Evolutionary conservation across 768 basidiomycete species (phyloP), one percentile per base, ranked within the genome.

Genomic region (Lactarius vividus): DNA sequence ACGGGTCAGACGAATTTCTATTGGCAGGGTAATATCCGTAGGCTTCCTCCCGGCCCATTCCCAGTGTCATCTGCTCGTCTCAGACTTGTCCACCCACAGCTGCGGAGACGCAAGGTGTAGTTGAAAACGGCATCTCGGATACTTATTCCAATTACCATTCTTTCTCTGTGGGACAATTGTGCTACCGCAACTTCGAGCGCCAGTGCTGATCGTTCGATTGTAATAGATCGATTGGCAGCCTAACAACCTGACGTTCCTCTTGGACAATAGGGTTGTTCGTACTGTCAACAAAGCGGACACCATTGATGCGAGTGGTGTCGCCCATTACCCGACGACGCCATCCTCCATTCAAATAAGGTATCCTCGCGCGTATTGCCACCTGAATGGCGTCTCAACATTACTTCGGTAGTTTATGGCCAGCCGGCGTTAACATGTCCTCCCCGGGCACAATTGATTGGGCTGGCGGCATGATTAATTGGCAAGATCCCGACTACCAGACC

Each of bases 401-500:
- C 42, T 31, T 31, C 28, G 20, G 5, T 55, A 80, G 88, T 67
- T 70, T 94, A 61, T 94, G 92, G 92, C 88, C 92, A n/a, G 88
- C 89, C 7, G 93, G 92, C 37, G 87, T 91, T 72, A 63, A 79
- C 44, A 72, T 80, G 10, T 81, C 79, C 39, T 79, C 91, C 9
- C 76, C 78, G 57, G 93, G 93, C 29, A 93, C 89, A 9, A 77
- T 96, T 39, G 71, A 83, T 62, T 96, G 93, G 92, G 82, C 86
- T 18, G 91, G 90, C 67, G 92, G 87, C 52, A 81, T 91, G 84
- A 91, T 93, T 77, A 78, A 92, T 79, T 95, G 89, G 88, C 71
- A 79, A 23, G 85, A 94, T 74, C 84, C 89, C 37, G 92, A 94
- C 75, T 94, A 92, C 75, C 64, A 76, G 59, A 74, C 88, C 16